Conservation (phyloP, 306 rosid species). For the Luffa acutangula region DNA sequence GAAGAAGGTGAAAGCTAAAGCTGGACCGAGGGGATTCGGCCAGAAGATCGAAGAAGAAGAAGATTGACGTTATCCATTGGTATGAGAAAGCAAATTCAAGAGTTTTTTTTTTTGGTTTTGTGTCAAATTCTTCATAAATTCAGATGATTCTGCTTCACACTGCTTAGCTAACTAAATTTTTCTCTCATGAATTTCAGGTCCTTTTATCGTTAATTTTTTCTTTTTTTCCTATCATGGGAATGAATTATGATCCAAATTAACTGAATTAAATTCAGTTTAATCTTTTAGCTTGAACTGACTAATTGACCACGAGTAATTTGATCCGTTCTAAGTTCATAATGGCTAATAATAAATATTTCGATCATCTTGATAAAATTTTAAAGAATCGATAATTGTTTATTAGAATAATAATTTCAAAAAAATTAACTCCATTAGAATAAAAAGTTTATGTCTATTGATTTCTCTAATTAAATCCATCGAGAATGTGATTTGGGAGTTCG, state of each 20-base stretch:
- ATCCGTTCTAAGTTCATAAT: too few species aligned
- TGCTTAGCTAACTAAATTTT: background rate
- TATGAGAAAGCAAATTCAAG: background rate
- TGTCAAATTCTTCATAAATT: background rate
- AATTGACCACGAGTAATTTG: too few species aligned
- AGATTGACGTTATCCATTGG: conserved; percentile 4
- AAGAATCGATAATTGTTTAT: too few species aligned
- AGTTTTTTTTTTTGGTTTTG: background rate
- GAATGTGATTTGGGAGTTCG: too few species aligned
- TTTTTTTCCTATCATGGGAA: too few species aligned
- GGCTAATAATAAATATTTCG: too few species aligned
- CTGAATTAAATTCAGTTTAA: background rate
- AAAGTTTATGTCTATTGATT: too few species aligned
- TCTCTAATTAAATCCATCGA: too few species aligned
- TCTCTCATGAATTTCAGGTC: background rate
- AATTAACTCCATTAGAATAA: too few species aligned
- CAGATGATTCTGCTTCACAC: background rate
- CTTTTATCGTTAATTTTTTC: background rate
- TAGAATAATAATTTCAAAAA: too few species aligned
- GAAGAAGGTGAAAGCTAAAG: conserved; percentile 37
- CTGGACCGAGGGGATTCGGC: conserved; percentile 77
- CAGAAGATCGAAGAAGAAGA: conserved; percentile 43
- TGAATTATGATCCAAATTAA: background rate
- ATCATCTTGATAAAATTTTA: too few species aligned
- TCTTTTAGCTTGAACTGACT: background rate